Evolutionary conservation across 208 protist species (phyloP), one percentile per base, ranked within the genome.

Genomic region (Wallacemonas sp.): DNA sequence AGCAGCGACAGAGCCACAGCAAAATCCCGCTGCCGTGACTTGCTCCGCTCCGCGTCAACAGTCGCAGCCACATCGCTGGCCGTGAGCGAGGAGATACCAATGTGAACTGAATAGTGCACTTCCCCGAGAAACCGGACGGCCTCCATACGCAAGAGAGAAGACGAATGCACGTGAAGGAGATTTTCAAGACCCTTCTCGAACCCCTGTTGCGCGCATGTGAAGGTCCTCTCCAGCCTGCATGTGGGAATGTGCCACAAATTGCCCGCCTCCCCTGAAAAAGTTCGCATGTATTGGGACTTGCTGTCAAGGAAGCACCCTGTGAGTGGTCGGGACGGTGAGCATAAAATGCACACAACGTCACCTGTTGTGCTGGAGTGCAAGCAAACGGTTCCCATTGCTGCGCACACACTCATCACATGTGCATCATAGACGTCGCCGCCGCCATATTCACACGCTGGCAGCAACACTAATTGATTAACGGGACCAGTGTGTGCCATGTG

Each of bases 241-340:
- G 85, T 94, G 1, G 80, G 85, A 9, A 91, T 47, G 69, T 94
- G 85, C 88, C 88, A 94, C 42, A 94, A 45, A 59, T 90, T 91
- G n/a, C 80, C 76, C 8, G 67, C 64, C 34, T 42, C 21, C 0
- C 69, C 78, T 22, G 82, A 88, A 27, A 85, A 79, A 0, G 77
- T 45, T 61, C 83, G 75, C 34, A 86, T 70, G 64, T 87, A 91
- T 58, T 90, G 80, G 19, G 64, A 62, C 31, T 66, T 55, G 17
- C 51, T 55, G 68, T 91, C 79, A 36, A 83, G 72, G n/a, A 84
- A 66, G 49, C 76, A 79, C 24, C 62, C 70, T 1, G 84, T 90
- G 28, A 94, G 78, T 26, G 88, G 88, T n/a, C 34, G 33, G 54
- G 75, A 79, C 14, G 88, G 88, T 12, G 88, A 75, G 36, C 69